Base-by-base conservation (phyloP, 495 filamentous ascomycete genomes). In the Penicillium verhagenii region DNA sequence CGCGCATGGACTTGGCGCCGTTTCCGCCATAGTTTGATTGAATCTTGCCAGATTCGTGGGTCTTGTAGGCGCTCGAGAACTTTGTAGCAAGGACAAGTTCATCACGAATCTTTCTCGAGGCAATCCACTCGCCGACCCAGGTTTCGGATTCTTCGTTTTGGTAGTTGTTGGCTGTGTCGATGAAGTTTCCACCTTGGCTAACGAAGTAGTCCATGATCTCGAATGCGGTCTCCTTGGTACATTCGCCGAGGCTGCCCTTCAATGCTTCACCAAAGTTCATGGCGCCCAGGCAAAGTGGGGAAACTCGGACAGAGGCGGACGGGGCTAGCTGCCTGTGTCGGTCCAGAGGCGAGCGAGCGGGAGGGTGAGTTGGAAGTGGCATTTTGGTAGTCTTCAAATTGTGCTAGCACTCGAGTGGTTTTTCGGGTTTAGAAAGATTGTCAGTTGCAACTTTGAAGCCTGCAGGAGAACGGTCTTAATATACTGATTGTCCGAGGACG, bases 91-190 rank as follows among this genome's bases (percentile, higher is more conserved):
- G 71, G 50, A 92, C 86, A 44, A 88, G 78, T 53, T 84, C 67
- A 51, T 87, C 84, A 0, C 85, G 74, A 25, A 73, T 75, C 1
- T 68, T 65, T 13, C 76, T 70, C n/a, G 62, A 33, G 5, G 72
- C 72, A 78, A 91, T 84, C 89, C 89, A 92, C 54, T 91, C 88
- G 16, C 89, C 88, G 46, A 93, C 72, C 86, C 86, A 90, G 4
- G 60, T 59, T 66, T 92, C 89, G 6, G 85, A 87, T 50, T 90
- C 72, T 54, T 82, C 85, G 52, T 68, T 70, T 57, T 91, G 86
- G 72, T 92, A 92, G 66, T 78, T 82, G 62, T 83, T 88, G 40
- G 85, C 71, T 53, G 87, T 91, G 61, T 92, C 88, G 58, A 92
- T 84, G 72, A 91, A 90, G 70, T 92, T 92, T 25, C 88, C 89